phyloP scores from a whole-genome alignment of 148 eudicot species.

The Rhododendron ovatum region DNA sequence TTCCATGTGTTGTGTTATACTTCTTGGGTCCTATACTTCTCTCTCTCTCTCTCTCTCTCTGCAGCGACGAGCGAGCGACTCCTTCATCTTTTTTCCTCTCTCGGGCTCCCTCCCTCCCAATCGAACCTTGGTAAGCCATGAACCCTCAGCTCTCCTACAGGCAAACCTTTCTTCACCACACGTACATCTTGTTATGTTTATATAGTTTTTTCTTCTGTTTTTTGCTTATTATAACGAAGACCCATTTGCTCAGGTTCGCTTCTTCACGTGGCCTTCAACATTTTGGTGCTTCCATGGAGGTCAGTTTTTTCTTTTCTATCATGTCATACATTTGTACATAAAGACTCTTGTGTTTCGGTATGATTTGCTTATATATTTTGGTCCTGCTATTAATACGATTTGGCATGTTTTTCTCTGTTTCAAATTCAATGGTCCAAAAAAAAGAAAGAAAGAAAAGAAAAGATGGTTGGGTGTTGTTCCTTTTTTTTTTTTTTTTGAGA shows the following conservation, averaged over 20 bases:
- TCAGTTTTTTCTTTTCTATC: not conserved
- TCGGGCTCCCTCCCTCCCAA: not conserved
- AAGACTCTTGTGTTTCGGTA: not conserved
- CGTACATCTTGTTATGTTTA: not conserved
- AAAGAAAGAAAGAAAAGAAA: too few species aligned
- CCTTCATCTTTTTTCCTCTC: slow-evolving; percentile 6
- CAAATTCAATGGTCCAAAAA: too few species aligned
- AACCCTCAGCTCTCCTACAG: slow-evolving; percentile 1
- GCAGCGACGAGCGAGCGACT: slow-evolving; percentile 16
- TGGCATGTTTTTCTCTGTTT: not conserved
- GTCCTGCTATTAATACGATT: slow-evolving; percentile 1
- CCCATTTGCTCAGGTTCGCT: slow-evolving; percentile 21
- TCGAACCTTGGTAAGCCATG: slow-evolving; percentile 6
- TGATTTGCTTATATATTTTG: not conserved
- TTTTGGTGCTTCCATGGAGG: slow-evolving; percentile 11
- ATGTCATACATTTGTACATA: slow-evolving; percentile 7
- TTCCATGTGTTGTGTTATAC: not conserved
- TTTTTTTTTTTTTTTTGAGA: slow-evolving; percentile 8
- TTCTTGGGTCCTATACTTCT: not conserved
- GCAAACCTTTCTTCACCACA: not conserved
- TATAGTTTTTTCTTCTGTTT: not conserved
- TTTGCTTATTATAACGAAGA: slow-evolving; percentile 11
- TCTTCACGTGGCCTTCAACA: slow-evolving; percentile 4
- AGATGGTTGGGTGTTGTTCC: not conserved
- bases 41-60: not conserved